Evolutionary conservation across 1,139 yeast genomes (phyloP), one percentile per base, ranked within the genome.

Genomic region (Saccharomyces hybrid): DNA sequence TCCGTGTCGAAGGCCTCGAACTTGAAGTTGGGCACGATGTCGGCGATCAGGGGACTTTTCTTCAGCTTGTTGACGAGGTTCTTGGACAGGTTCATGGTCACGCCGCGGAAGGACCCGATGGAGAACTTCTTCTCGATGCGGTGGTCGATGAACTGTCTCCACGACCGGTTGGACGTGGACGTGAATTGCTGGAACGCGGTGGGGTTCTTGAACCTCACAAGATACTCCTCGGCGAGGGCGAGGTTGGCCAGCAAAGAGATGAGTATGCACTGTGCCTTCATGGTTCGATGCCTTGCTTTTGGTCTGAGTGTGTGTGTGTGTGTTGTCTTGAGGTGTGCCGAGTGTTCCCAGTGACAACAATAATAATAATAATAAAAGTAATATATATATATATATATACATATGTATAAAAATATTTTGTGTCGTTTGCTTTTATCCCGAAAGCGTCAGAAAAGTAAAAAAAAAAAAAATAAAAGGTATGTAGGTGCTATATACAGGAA

Each of bases 81-180:
- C 21, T 73, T 67, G 4, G 84, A 72, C 62, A 86, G 80, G 47
- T 79, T 77, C 0, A 88, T 88, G 0, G 81, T 74, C 60, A 86
- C 80, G 0, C 86, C 90, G 60, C 78, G 80, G 63, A 84, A 83
- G 21, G 75, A 75, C 0, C 90, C 91, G 61, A 86, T 80, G 62
- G 64, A 76, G 68, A 59, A 82, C 72, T 48, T 73, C 67, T 44
- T 78, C 76, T 54, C 78, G 47, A 59, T 61, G 28, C 58, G 59
- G 9, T 58, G 54, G 29, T 58, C 59, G 5, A 63, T 51, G 24
- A 60, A 55, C 7, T 57, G 55, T 47, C 55, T 58, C 47, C 63
- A 44, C 16, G 57, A 54, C 32, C 61, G 63, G 38, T 69, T 54
- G 64, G 56, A 48, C 60, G 7, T 57, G 19, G 24, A 58, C 58